phyloP scores from a whole-genome alignment of 371 early-diverging fungal species.

The Blastocladiella emersonii region DNA sequence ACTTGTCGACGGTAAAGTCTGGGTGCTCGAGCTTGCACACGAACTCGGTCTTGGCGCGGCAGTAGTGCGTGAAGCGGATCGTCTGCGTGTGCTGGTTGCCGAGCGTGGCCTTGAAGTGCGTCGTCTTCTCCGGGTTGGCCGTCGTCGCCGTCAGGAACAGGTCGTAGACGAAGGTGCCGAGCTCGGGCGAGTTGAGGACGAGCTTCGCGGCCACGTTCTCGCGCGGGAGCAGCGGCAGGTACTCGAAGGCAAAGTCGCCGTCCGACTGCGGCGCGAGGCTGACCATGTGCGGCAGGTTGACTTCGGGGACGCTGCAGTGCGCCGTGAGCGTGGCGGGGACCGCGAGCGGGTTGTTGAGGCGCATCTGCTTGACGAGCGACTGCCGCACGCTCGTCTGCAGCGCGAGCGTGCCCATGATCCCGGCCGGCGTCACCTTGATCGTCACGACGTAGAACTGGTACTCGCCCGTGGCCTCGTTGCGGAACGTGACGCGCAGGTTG shows the following conservation, averaged over 20 bases:
- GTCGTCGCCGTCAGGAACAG: constrained; percentile 19
- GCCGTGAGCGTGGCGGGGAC: constrained; percentile 23
- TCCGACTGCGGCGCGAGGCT: constrained; percentile 18
- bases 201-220: constrained; percentile 20
- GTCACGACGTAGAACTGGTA: constrained; percentile 25
- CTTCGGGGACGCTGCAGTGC: constrained; percentile 23
- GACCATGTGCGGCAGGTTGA: constrained; percentile 19
- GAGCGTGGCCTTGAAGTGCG: constrained; percentile 35
- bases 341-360: constrained; percentile 27
- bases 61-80: constrained; percentile 30
- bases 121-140: constrained; percentile 22
- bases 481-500: constrained; percentile 28
- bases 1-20: constrained; percentile 36
- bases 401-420: constrained; percentile 25
- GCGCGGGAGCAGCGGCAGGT: constrained; percentile 28
- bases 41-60: constrained; percentile 33
- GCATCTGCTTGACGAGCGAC: constrained; percentile 15
- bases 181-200: constrained; percentile 21
- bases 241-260: constrained; percentile 20
- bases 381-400: constrained; percentile 26
- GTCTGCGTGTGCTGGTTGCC: constrained; percentile 33
- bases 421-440: constrained; percentile 32
- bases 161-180: constrained; percentile 35
- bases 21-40: constrained; percentile 26
- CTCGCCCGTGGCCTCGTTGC: constrained; percentile 36